Evolutionary conservation across 345 rosid genomes (phyloP), one percentile per base, ranked within the genome.

Genomic region (Geranium brycei): DNA sequence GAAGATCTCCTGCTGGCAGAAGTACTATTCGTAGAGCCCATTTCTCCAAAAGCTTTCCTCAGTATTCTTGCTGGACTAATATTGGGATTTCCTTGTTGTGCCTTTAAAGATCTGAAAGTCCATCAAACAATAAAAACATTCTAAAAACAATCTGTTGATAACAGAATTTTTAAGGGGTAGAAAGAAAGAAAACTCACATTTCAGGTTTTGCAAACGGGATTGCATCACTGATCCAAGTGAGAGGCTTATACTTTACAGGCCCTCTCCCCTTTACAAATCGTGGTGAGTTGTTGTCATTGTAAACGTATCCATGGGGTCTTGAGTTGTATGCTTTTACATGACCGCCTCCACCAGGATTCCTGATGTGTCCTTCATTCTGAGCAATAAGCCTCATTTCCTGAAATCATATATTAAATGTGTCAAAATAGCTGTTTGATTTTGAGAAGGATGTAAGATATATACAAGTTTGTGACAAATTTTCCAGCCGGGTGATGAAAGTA

Each of bases 191-290:
- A 58, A 31, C 40, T 51, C 17, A 64, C 60, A 3, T 32, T 19
- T 61, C 18, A n/a, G 18, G 18, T 63, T 17, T 31, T n/a, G 63
- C 51, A 30, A 23, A 10, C 16, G 32, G 35, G 17, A 38, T 63
- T 11, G 19, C 10, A 18, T n/a, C 6, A 64, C 17, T 68, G 68
- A 58, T 61, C 17, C 66, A 64, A 7, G 17, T 5, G 41, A 30
- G 38, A 61, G 72, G 66, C 16, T 57, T 68, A 61, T 64, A 73
- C 38, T 61, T 65, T 12, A 61, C 19, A 41, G 72, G 69, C 32
- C 69, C 69, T 57, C 76, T 57, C 18, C 72, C 66, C 58, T 61
- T 59, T 57, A 66, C 30, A 40, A n/a, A 8, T 38, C 19, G 66
- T 18, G 62, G 28, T 15, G 14, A 28, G 41, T 19, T 51, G 32